phyloP scores from a whole-genome alignment of 345 rosid species.

The Combretum micranthum region DNA sequence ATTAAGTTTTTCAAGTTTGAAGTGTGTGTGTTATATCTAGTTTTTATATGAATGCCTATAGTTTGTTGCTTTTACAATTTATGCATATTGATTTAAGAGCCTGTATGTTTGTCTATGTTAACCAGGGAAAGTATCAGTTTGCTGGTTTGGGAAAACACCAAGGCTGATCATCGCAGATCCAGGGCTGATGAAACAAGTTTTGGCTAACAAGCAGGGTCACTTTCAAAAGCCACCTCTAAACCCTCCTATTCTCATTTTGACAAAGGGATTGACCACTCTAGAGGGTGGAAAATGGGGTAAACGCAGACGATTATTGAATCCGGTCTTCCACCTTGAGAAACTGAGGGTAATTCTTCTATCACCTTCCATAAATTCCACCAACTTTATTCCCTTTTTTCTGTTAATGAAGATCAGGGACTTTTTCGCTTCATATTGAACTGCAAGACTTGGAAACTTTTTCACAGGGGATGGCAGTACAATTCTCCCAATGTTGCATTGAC shows the following conservation, averaged over 20 bases:
- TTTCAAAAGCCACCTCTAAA: constrained; percentile 32
- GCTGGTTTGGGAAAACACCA: constrained; percentile 40
- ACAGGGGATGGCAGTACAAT: constrained; percentile 33
- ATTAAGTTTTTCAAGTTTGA: too few species aligned
- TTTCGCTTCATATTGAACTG: not conserved
- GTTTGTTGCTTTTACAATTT: not conserved
- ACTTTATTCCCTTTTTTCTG: not conserved
- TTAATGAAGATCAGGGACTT: not conserved
- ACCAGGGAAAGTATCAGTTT: constrained; percentile 37
- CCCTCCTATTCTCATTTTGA: constrained; percentile 25
- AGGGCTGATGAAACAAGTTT: constrained; percentile 28
- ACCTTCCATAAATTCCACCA: not conserved
- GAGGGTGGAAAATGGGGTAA: constrained; percentile 47
- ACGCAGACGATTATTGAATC: constrained; percentile 36
- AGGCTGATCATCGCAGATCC: constrained; percentile 36
- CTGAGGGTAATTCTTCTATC: constrained; percentile 25
- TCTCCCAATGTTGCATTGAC: constrained; percentile 30
- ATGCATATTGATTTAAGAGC: not conserved
- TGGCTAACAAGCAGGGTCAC: constrained; percentile 39
- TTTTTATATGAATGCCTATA: not conserved
- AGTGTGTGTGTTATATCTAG: too few species aligned
- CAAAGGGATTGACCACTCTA: constrained; percentile 25
- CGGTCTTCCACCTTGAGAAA: constrained; percentile 41
- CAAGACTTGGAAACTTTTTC: not conserved
- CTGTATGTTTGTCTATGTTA: not conserved